These are phyloP conservation scores for Erodium chrysanthum DNA, from an alignment of 441 rosid species.

Conservation along the genomic window DNA sequence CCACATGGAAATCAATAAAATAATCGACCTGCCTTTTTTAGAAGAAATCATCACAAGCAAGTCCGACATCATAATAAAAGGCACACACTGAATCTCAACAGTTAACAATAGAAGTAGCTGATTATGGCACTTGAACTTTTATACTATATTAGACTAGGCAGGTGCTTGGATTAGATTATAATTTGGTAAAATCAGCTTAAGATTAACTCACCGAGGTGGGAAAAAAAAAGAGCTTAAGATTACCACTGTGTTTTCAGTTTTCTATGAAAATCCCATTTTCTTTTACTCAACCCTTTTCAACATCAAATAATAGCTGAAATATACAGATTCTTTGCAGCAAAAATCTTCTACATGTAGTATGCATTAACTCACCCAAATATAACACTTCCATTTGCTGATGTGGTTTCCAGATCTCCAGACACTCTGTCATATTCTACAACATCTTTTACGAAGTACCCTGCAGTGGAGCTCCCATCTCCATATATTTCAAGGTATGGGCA, in stretches of 20 bases:
- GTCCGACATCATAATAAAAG: background rate
- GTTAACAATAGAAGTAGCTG: background rate
- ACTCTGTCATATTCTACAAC: slow-evolving; percentile 71
- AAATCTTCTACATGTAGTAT: background rate
- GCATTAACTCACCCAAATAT: slow-evolving; percentile 60
- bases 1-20: background rate
- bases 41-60: background rate
- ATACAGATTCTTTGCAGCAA: slow-evolving; percentile 1
- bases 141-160: background rate
- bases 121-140: background rate
- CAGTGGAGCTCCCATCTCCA: slow-evolving; percentile 93
- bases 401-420: slow-evolving; percentile 76
- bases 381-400: slow-evolving; percentile 72
- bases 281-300: background rate
- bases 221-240: background rate
- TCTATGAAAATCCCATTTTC: background rate
- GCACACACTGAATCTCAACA: background rate
- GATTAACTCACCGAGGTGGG: background rate
- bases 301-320: background rate
- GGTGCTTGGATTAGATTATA: background rate
- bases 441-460: slow-evolving; percentile 79
- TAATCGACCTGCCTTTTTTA: background rate
- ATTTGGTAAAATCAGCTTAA: background rate
- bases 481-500: slow-evolving; percentile 90
- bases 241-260: background rate